These are phyloP conservation scores for Urochloa ruziziensis DNA, from an alignment of 176 grass and related monocot species.

Conservation along the genomic window DNA sequence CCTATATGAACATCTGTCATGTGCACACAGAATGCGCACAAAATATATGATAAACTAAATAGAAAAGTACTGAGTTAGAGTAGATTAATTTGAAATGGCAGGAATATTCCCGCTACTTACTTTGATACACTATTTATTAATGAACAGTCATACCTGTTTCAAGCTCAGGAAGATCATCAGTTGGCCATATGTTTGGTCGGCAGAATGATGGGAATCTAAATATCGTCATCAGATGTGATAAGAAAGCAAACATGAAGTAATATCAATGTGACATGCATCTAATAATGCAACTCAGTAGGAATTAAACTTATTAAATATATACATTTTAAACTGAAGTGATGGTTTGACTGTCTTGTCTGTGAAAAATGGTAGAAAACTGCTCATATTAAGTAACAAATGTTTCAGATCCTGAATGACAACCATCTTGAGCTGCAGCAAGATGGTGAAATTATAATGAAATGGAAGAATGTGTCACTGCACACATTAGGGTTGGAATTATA, in stretches of 20 bases:
- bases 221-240: not conserved
- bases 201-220: slow-evolving; percentile 66
- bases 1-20: not conserved
- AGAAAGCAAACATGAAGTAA: not conserved
- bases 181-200: slow-evolving; percentile 85
- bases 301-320: no score
- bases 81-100: not conserved
- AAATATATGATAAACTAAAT: not conserved
- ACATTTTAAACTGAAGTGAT: no score
- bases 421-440: not conserved
- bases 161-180: slow-evolving; percentile 61
- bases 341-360: no score
- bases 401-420: no score
- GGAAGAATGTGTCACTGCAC: not conserved
- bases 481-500: not conserved
- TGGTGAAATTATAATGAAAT: not conserved
- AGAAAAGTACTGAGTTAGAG: not conserved
- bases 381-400: no score
- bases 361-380: not conserved
- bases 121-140: no score
- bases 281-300: not conserved
- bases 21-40: not conserved
- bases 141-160: slow-evolving; percentile 52
- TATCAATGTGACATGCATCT: not conserved
- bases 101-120: no score